These are phyloP conservation scores for Candida nitratophila DNA, from an alignment of 805 yeast species.

Conservation along the genomic window DNA sequence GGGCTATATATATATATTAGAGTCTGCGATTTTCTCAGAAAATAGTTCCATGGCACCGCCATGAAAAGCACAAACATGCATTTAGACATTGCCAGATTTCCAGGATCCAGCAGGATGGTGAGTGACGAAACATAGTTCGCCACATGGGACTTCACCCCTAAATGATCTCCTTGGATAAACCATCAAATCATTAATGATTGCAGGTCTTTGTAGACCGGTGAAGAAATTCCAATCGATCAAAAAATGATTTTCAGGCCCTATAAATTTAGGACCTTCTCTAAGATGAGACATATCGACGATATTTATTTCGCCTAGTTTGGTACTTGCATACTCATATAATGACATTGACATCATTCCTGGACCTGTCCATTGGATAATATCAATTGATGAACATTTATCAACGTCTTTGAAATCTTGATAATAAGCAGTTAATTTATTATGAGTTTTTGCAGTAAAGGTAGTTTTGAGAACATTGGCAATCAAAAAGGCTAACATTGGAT, in stretches of 20 bases:
- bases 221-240: conserved; percentile 10
- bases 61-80: background rate
- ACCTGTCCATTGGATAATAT: conserved; percentile 87
- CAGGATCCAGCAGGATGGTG: conserved; percentile 14
- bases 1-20: too few relatives aligned
- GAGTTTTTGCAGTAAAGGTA: conserved; percentile 43
- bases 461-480: conserved; percentile 67
- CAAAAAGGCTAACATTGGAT: conserved; percentile 72
- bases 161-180: conserved; percentile 10
- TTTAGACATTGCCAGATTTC: conserved; percentile 7
- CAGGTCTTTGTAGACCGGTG: conserved; percentile 12
- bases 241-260: conserved; percentile 1
- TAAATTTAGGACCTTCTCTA: background rate
- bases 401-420: conserved; percentile 20
- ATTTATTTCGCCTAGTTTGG: conserved; percentile 3
- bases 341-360: conserved; percentile 83
- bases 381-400: conserved; percentile 53
- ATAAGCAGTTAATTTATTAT: conserved; percentile 15
- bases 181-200: conserved; percentile 10
- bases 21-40: too few relatives aligned
- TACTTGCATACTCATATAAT: background rate
- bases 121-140: conserved; percentile 12
- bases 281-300: conserved; percentile 3
- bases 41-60: too few relatives aligned
- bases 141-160: conserved; percentile 29